phyloP scores from a whole-genome alignment of 129 eudicot species.

The Flaveria brownii region DNA sequence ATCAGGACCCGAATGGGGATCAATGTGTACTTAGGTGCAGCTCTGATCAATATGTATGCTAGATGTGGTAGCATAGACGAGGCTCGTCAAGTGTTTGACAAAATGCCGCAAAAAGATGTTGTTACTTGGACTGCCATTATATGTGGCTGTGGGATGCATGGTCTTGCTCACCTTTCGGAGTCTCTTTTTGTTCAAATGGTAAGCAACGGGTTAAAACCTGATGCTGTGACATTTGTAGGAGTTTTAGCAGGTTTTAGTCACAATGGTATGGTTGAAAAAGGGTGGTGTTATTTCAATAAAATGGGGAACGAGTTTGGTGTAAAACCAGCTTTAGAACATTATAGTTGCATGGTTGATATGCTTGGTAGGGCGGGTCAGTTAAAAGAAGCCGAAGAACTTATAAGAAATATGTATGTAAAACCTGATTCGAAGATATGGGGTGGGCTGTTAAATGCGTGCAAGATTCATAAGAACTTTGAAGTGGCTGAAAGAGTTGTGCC shows the following conservation, averaged over 20 bases:
- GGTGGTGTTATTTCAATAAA: constrained; percentile 41
- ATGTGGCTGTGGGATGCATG: constrained; percentile 58
- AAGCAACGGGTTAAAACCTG: constrained; percentile 43
- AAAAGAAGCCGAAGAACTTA: constrained; percentile 47
- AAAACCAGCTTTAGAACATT: constrained; percentile 51
- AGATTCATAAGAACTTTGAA: constrained; percentile 46
- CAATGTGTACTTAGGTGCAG: constrained; percentile 32
- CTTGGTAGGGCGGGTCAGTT: constrained; percentile 64
- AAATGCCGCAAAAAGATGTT: constrained; percentile 45
- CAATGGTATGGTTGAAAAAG: constrained; percentile 55
- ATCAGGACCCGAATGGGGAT: constrained; percentile 26
- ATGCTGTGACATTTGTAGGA: constrained; percentile 45
- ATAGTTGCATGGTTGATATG: constrained; percentile 63
- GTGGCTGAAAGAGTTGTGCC: constrained; percentile 37
- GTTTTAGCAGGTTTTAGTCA: constrained; percentile 68
- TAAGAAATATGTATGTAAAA: constrained; percentile 46
- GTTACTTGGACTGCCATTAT: constrained; percentile 58
- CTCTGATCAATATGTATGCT: constrained; percentile 37
- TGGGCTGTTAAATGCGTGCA: constrained; percentile 59
- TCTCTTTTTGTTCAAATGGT: constrained; percentile 55
- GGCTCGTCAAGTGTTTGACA: constrained; percentile 38
- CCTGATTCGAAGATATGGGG: constrained; percentile 59
- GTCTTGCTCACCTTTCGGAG: constrained; percentile 47
- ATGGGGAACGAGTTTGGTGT: constrained; percentile 42
- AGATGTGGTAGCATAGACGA: constrained; percentile 44